Evolutionary conservation across 1,284 basidiomycete species (phyloP), one percentile per base, ranked within the genome.

Genomic region (Rhodofomes roseus): DNA sequence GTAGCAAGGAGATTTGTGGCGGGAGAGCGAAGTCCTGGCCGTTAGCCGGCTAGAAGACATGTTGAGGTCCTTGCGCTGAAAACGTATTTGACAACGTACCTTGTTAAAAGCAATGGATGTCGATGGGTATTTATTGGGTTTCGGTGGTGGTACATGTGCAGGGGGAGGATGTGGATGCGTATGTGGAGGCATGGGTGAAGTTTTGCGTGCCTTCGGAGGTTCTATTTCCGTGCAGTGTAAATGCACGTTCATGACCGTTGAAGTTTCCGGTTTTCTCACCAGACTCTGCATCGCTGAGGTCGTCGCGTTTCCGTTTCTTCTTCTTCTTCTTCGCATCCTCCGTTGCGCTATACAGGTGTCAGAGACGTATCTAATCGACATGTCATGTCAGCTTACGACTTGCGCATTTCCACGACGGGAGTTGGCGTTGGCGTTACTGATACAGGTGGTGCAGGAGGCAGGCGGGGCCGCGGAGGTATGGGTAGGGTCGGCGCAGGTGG

Each of bases 281-380:
- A 75, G 79, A 76, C 66, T 91, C 86, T 25, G 77, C 73, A 66
- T 93, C 92, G 67, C 89, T 90, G 27, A 87, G 87, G 29, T 89
- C 89, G 14, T 92, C 84, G 57, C 89, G 82, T 78, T 92, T 92
- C 71, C 89, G 87, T 70, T 92, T 92, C 77, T 93, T 93, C 77
- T 92, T 92, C 79, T 92, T 92, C 71, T 86, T 85, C 75, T 86
- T 89, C 48, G 75, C 61, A 51, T 87, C 84, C 16, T 84, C 73
- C 39, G 65, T 67, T 57, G 70, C 61, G 54, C 73, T 79, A 54
- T n/a, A 48, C 23, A 56, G 46, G 20, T 36, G 9, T 56, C 23
- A 60, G 48, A 60, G 40, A 68, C 41, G 64, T 48, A 1, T 22
- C 31, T 4, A 51, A 22, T 25, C n/a, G 18, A 23, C 18, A 39